Evolutionary conservation across 768 basidiomycete species (phyloP).

Genomic region (Tricholoma furcatifolium): DNA sequence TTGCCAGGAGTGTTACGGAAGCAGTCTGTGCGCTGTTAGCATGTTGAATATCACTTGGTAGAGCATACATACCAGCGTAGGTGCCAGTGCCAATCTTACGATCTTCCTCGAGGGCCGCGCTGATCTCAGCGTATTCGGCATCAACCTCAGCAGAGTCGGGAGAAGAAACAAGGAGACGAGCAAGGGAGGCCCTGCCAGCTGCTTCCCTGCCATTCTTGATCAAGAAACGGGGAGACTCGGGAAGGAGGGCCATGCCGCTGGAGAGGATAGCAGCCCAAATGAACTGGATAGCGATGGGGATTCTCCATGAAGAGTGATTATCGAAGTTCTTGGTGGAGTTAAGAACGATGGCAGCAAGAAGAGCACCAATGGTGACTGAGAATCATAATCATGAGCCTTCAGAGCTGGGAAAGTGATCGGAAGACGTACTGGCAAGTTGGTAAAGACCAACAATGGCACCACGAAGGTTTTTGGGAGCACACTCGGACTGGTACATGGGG

Average conservation of each 20-base stretch:
- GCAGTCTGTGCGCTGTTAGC: conserved; percentile 34
- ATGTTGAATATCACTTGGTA: not conserved
- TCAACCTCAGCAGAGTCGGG: conserved; percentile 49
- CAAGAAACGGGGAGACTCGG: conserved; percentile 70
- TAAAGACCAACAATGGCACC: conserved; percentile 58
- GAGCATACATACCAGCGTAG: conserved; percentile 39
- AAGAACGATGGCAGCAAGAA: conserved; percentile 68
- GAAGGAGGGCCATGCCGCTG: conserved; percentile 49
- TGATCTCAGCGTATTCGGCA: conserved; percentile 47
- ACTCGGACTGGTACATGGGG: conserved; percentile 52
- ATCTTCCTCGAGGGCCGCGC: conserved; percentile 63
- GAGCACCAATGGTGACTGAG: conserved; percentile 74
- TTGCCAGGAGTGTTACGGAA: conserved; percentile 59
- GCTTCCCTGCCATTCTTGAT: conserved; percentile 66
- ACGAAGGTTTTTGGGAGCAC: conserved; percentile 72
- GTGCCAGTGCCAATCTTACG: conserved; percentile 52
- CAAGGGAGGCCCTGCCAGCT: conserved; percentile 56
- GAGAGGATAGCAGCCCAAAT: conserved; percentile 74
- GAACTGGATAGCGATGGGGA: conserved; percentile 74
- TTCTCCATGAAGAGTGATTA: conserved; percentile 48
- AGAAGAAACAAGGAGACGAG: conserved; percentile 59
- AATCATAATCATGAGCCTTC: conserved; percentile 46
- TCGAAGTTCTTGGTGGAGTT: conserved; percentile 57
- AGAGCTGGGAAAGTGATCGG: not conserved
- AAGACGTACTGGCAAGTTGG: conserved; percentile 25